Conservation (phyloP, 768 basidiomycete genomes). For the Boletus rubroflammeus region DNA sequence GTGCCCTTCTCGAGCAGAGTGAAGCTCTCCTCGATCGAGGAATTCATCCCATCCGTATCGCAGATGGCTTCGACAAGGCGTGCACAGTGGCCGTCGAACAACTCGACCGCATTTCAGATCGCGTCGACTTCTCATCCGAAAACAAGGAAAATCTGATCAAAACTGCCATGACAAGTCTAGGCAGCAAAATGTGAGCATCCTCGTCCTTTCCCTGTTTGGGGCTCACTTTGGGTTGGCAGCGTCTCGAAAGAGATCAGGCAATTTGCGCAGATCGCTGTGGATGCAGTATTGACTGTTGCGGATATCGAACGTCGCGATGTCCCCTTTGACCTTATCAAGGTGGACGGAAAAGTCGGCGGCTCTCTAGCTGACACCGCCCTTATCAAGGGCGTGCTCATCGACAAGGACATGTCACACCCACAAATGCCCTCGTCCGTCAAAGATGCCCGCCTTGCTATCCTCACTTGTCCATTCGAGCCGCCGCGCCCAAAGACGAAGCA, state of each 20-base stretch:
- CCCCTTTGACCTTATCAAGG: conserved; percentile 97
- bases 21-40: conserved; percentile 97
- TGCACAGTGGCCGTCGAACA: conserved; percentile 88
- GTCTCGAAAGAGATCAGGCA: conserved; percentile 95
- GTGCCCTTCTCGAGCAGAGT: conserved; percentile 92
- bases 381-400: conserved; percentile 96
- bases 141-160: conserved; percentile 88
- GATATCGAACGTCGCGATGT: conserved; percentile 95
- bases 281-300: conserved; percentile 92
- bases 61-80: conserved; percentile 96
- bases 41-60: conserved; percentile 97
- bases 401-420: conserved; percentile 99
- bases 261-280: conserved; percentile 97
- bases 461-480: conserved; percentile 98
- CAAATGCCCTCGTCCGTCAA: conserved; percentile 90
- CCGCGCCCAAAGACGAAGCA: conserved; percentile 99
- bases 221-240: conserved; percentile 40
- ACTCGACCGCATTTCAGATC: conserved; percentile 88
- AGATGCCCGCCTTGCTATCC: conserved; percentile 91
- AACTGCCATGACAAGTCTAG: conserved; percentile 93
- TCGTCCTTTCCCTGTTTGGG: background rate
- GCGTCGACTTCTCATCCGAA: conserved; percentile 75
- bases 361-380: conserved; percentile 92
- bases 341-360: conserved; percentile 97
- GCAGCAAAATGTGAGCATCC: conserved; percentile 84